phyloP scores from a whole-genome alignment of 768 basidiomycete genomes.

The Xerocomellus intermedius region DNA sequence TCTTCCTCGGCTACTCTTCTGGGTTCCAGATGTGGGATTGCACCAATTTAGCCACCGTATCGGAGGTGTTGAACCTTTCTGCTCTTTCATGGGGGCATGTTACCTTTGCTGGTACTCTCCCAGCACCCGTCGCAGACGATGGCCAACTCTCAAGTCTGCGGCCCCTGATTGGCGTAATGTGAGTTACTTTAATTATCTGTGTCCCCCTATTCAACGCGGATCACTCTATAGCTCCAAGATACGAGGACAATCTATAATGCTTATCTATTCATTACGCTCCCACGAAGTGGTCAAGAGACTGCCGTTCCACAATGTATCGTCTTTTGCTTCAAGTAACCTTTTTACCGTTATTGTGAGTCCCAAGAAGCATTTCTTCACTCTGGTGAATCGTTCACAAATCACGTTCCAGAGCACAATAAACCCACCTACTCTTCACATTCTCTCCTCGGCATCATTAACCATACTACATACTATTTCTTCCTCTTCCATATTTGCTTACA shows the following conservation, averaged over 20 bases:
- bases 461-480: slow-evolving; percentile 50
- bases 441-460: slow-evolving; percentile 53
- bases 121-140: slow-evolving; percentile 25
- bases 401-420: slow-evolving; percentile 52
- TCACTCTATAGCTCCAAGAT: slow-evolving; percentile 21
- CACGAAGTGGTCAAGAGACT: slow-evolving; percentile 53
- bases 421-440: slow-evolving; percentile 54
- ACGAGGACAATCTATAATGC: slow-evolving; percentile 28
- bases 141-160: slow-evolving; percentile 34
- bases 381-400: neutral
- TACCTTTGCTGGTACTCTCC: slow-evolving; percentile 43
- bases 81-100: slow-evolving; percentile 35
- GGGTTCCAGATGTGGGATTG: slow-evolving; percentile 66
- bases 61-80: slow-evolving; percentile 53
- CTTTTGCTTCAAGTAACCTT: slow-evolving; percentile 45
- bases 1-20: slow-evolving; percentile 52
- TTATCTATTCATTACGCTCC: slow-evolving; percentile 46
- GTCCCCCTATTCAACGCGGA: slow-evolving; percentile 1
- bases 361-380: neutral
- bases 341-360: slow-evolving; percentile 59
- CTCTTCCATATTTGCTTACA: slow-evolving; percentile 45
- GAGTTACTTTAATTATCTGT: slow-evolving; percentile 13
- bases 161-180: slow-evolving; percentile 38
- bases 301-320: slow-evolving; percentile 40
- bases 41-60: slow-evolving; percentile 46